Percentiles rank a stretch among this genome's conserved stretches.
phyloP scores from a whole-genome alignment of 2,329 filamentous ascomycete species.

The Monilinia aucupariae region DNA sequence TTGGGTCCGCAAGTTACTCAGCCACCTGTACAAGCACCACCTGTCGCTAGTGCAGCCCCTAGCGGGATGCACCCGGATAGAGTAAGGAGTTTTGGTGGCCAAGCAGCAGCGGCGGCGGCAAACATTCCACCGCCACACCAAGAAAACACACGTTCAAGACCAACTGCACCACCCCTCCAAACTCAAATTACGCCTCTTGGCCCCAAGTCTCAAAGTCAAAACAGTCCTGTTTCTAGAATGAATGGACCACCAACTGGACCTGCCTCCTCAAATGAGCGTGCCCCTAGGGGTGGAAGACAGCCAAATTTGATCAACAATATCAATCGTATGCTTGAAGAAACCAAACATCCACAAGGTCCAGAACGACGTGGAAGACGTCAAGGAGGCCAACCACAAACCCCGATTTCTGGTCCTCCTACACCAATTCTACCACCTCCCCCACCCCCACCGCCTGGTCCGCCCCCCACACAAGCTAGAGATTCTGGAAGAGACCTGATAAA shows the following conservation, averaged over 20 bases:
- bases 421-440: conserved; percentile 48
- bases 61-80: conserved; percentile 34
- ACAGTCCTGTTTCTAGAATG: conserved; percentile 27
- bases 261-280: conserved; percentile 33
- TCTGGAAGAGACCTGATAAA: conserved; percentile 27
- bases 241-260: conserved; percentile 35
- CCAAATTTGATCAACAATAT: conserved; percentile 56
- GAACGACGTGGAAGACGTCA: conserved; percentile 34
- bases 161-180: conserved; percentile 30
- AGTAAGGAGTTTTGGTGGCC: conserved; percentile 27
- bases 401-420: conserved; percentile 46
- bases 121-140: conserved; percentile 32
- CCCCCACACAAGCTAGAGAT: conserved; percentile 24
- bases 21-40: conserved; percentile 35
- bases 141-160: conserved; percentile 35
- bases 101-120: conserved; percentile 26
- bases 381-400: conserved; percentile 45
- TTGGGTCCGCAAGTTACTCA: conserved; percentile 37
- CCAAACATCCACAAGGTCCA: conserved; percentile 40
- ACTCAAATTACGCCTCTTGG: conserved; percentile 32
- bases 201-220: conserved; percentile 30
- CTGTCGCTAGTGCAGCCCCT: conserved; percentile 31
- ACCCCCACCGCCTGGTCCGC: conserved; percentile 37
- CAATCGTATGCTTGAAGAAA: conserved; percentile 34
- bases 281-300: conserved; percentile 41